Evolutionary conservation across 2,329 filamentous ascomycete species (phyloP).

Genomic region (Venturia nashicola): DNA sequence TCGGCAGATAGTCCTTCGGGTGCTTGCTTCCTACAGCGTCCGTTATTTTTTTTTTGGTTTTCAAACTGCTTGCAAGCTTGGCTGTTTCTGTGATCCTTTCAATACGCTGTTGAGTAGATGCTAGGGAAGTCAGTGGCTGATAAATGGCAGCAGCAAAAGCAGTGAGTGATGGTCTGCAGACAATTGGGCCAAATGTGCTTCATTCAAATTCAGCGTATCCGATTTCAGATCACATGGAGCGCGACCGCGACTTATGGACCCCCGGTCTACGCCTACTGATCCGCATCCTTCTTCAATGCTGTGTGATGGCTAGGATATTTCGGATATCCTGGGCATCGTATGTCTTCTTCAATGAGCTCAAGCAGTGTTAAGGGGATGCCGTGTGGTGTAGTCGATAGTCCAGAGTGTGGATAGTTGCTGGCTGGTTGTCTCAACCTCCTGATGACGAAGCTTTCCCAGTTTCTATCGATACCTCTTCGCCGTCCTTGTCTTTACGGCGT

Average conservation of each 20-base stretch:
- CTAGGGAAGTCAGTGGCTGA: not conserved
- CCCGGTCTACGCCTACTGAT: not conserved
- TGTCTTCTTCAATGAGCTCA: not conserved
- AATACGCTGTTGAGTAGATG: not conserved
- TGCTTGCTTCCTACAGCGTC: not conserved
- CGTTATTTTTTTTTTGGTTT: too few relatives aligned
- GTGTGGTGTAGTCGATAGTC: not conserved
- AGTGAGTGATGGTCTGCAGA: not conserved
- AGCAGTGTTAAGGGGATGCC: not conserved
- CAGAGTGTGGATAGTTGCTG: not conserved
- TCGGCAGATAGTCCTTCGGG: not conserved
- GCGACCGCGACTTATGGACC: not conserved
- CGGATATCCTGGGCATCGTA: not conserved
- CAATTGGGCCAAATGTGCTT: not conserved
- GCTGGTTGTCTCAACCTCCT: not conserved
- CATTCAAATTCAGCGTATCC: not conserved
- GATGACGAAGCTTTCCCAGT: not conserved
- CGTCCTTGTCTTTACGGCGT: constrained; percentile 78
- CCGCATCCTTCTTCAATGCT: not conserved
- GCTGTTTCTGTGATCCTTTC: not conserved
- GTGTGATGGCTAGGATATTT: not conserved
- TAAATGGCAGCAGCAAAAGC: not conserved
- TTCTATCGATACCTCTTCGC: constrained; percentile 18
- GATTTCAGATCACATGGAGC: not conserved
- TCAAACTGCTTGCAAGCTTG: too few relatives aligned